Percentiles rank a stretch among this genome's conserved stretches.
These are phyloP conservation scores for Fusarium luffae DNA, from an alignment of 2,329 filamentous ascomycete genomes.

Conservation along the genomic window DNA sequence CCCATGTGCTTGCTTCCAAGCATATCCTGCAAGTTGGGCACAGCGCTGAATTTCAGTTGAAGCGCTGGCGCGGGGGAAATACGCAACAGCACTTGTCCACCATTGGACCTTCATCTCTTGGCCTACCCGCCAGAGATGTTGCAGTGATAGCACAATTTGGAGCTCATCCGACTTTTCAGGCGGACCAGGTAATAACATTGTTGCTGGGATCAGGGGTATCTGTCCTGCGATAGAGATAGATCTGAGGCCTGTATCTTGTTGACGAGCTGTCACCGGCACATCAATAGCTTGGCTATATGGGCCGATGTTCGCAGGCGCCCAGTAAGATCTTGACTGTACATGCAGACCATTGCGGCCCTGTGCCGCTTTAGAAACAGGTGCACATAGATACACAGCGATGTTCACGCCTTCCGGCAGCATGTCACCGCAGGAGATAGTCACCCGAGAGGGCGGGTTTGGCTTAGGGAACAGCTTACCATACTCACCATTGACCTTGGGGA, in stretches of 20 bases:
- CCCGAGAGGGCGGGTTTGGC: conserved; percentile 85
- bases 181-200: conserved; percentile 71
- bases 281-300: conserved; percentile 92
- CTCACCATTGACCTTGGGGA: conserved; percentile 76
- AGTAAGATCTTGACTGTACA: conserved; percentile 93
- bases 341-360: conserved; percentile 74
- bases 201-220: conserved; percentile 85
- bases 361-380: conserved; percentile 47
- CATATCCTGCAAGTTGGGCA: conserved; percentile 56
- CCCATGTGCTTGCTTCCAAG: conserved; percentile 62
- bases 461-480: conserved; percentile 80
- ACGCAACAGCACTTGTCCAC: conserved; percentile 82
- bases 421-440: conserved; percentile 82
- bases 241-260: conserved; percentile 42
- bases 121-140: conserved; percentile 90
- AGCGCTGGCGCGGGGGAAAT: conserved; percentile 63
- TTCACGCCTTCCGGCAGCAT: conserved; percentile 69
- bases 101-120: conserved; percentile 75
- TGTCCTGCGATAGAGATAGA: conserved; percentile 83
- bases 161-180: conserved; percentile 58
- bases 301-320: conserved; percentile 97
- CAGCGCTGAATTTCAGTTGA: conserved; percentile 47
- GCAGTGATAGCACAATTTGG: conserved; percentile 78
- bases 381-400: conserved; percentile 68
- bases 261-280: conserved; percentile 49